A percentile compares a stretch with the other conserved stretches of the same genome.
phyloP scores from a whole-genome alignment of 768 basidiomycete species.

The Suillus variegatus region DNA sequence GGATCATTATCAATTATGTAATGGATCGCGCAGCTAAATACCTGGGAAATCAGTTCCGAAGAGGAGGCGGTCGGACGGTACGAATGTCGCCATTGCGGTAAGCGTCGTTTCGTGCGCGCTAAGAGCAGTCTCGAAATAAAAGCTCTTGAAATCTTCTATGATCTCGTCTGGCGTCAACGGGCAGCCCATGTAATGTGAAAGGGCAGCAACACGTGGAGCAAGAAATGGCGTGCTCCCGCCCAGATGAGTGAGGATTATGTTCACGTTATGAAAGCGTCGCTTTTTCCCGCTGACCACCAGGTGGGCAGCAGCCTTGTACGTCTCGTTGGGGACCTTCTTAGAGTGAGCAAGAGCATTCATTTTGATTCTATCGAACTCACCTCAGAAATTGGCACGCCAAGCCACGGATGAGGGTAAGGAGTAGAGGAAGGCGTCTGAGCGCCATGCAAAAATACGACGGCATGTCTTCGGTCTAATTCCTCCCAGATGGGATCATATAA shows the following conservation, averaged over 20 bases:
- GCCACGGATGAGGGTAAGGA: constrained; percentile 60
- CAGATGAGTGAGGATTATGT: constrained; percentile 71
- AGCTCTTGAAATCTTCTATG: constrained; percentile 64
- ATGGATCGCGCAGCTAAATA: constrained; percentile 27
- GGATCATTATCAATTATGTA: neutral
- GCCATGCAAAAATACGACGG: constrained; percentile 74
- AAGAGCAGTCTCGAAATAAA: constrained; percentile 76
- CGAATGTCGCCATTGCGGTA: constrained; percentile 51
- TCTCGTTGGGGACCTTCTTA: constrained; percentile 74
- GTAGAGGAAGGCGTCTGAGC: constrained; percentile 64
- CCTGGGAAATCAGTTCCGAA: constrained; percentile 83
- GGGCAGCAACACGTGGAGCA: constrained; percentile 66
- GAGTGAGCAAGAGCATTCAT: constrained; percentile 6
- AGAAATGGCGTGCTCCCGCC: constrained; percentile 71
- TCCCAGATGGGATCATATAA: constrained; percentile 67
- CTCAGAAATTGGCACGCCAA: constrained; percentile 72
- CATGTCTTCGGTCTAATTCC: constrained; percentile 59
- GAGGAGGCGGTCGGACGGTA: constrained; percentile 51
- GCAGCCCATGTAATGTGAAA: constrained; percentile 73
- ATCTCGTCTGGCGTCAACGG: constrained; percentile 63
- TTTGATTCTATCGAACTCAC: constrained; percentile 33
- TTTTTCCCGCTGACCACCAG: constrained; percentile 73
- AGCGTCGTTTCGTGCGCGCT: constrained; percentile 57
- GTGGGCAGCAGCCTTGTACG: constrained; percentile 79
- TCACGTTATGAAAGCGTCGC: constrained; percentile 58